Percentiles rank a stretch among this genome's conserved stretches.
Conservation (phyloP, 2,329 filamentous ascomycete genomes). For the Apiospora arundinis region DNA sequence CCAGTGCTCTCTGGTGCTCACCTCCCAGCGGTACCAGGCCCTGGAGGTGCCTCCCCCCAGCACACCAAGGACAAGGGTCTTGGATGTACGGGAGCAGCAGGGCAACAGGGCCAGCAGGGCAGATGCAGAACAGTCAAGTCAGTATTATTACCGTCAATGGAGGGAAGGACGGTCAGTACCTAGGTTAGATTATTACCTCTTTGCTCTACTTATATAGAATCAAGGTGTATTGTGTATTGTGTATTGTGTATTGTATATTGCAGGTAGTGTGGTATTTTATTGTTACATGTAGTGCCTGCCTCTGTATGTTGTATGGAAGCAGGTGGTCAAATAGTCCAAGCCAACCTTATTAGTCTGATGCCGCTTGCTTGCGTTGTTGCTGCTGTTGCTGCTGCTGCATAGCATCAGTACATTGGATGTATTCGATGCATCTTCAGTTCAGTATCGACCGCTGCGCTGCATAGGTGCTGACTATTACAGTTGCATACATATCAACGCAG, state of each 20-base stretch:
- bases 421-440: neutral
- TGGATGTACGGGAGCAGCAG: constrained; percentile 18
- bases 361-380: neutral
- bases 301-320: too few relatives aligned
- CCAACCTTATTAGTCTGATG: constrained; percentile 18
- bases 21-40: too few relatives aligned
- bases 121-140: neutral
- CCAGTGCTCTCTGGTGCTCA: neutral
- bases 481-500: neutral
- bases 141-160: neutral
- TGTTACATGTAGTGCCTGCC: neutral
- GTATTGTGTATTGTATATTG: neutral
- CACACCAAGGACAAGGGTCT: constrained; percentile 8
- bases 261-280: too few relatives aligned
- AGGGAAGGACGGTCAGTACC: neutral
- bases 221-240: neutral
- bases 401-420: neutral
- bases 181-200: too few relatives aligned
- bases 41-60: too few relatives aligned
- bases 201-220: too few relatives aligned
- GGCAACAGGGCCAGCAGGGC: constrained; percentile 17
- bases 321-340: neutral
- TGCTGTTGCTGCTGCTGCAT: neutral
- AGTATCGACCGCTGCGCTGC: too few relatives aligned
- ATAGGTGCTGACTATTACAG: neutral